Evolutionary conservation across 805 yeast genomes (phyloP).

Genomic region (Kuraishia molischiana): DNA sequence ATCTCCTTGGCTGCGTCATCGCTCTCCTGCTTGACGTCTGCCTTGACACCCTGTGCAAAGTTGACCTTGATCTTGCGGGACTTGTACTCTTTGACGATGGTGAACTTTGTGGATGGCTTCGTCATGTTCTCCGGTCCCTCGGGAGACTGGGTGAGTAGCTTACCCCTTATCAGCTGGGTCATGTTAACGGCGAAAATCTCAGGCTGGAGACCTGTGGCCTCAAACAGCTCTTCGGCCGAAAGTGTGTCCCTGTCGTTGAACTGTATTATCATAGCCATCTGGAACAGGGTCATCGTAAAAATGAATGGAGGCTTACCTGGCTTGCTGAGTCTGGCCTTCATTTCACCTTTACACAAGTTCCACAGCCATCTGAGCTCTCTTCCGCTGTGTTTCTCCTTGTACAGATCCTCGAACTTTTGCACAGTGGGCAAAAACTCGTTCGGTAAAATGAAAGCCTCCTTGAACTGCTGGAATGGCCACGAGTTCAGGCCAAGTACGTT

Average conservation of each 20-base stretch:
- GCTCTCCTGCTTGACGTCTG: conserved; percentile 57
- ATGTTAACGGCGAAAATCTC: conserved; percentile 69
- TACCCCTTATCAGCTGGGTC: conserved; percentile 69
- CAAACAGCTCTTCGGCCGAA: conserved; percentile 50
- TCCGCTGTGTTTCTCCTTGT: conserved; percentile 71
- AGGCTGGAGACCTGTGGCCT: conserved; percentile 56
- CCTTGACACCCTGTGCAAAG: conserved; percentile 32
- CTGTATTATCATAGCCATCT: conserved; percentile 79
- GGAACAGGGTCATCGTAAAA: conserved; percentile 77
- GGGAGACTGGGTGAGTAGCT: conserved; percentile 60
- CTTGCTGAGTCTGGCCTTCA: conserved; percentile 75
- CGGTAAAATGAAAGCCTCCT: conserved; percentile 53
- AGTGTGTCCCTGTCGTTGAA: conserved; percentile 62
- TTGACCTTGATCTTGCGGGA: conserved; percentile 79
- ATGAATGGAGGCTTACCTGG: conserved; percentile 74
- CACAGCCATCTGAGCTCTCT: conserved; percentile 92
- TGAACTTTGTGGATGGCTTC: conserved; percentile 48
- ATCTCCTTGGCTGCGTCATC: conserved; percentile 74
- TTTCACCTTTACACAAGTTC: conserved; percentile 88
- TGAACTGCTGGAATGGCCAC: conserved; percentile 66
- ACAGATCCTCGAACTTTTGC: conserved; percentile 58
- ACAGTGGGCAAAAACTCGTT: conserved; percentile 53
- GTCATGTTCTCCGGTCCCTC: conserved; percentile 43
- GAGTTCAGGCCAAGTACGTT: conserved; percentile 76
- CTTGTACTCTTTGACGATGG: conserved; percentile 73